Conservation (phyloP, 2,329 filamentous ascomycete genomes). For the Fusarium tanahbumbuense region DNA sequence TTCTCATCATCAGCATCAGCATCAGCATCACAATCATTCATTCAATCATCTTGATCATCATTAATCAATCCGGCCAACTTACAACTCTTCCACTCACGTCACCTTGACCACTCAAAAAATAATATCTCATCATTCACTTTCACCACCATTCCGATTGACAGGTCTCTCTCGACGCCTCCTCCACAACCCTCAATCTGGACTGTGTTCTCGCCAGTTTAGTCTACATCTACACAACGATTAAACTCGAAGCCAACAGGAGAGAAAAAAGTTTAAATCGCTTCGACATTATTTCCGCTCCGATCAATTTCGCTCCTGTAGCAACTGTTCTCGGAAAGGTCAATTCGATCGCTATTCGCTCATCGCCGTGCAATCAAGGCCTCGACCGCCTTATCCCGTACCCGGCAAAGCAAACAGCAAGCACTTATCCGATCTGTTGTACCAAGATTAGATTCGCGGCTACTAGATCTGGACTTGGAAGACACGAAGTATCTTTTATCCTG, state of each 20-base stretch:
- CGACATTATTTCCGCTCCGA: slow-evolving; percentile 13
- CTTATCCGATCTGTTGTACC: slow-evolving; percentile 11
- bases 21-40: slow-evolving; percentile 4
- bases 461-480: slow-evolving; percentile 15
- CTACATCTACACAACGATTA: background rate
- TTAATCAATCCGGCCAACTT: slow-evolving; percentile 8
- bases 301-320: slow-evolving; percentile 2
- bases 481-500: slow-evolving; percentile 5
- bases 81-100: slow-evolving; percentile 19
- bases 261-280: slow-evolving; percentile 20
- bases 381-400: slow-evolving; percentile 29
- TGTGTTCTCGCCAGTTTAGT: slow-evolving; percentile 1
- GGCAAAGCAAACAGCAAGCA: slow-evolving; percentile 10
- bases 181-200: slow-evolving; percentile 20
- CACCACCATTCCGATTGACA: slow-evolving; percentile 34
- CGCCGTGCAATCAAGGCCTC: slow-evolving; percentile 37
- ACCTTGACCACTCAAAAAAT: slow-evolving; percentile 10
- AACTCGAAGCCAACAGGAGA: slow-evolving; percentile 18
- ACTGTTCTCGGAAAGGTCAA: slow-evolving; percentile 30
- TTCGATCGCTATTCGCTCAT: slow-evolving; percentile 13
- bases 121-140: slow-evolving; percentile 27
- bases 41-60: slow-evolving; percentile 13
- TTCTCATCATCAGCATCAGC: slow-evolving; percentile 2
- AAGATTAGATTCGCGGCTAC: slow-evolving; percentile 15
- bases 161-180: slow-evolving; percentile 22